These are phyloP conservation scores for Nicotiana rustica DNA, from an alignment of 305 asterid species.

Conservation along the genomic window DNA sequence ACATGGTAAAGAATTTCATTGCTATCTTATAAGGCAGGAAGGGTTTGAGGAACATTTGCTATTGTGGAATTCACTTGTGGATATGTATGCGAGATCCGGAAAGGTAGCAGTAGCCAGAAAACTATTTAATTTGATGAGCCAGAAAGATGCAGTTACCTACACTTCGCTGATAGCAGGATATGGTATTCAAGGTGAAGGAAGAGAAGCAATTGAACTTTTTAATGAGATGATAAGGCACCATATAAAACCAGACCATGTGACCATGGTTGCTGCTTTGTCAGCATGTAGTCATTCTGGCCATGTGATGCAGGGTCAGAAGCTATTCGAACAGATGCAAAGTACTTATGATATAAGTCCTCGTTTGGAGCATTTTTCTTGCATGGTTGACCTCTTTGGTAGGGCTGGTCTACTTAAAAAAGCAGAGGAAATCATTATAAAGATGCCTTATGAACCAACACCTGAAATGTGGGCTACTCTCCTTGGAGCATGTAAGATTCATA, in stretches of 20 bases:
- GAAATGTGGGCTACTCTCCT: constrained; percentile 89
- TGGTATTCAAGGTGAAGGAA: constrained; percentile 79
- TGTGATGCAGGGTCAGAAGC: constrained; percentile 62
- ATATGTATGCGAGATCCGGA: constrained; percentile 86
- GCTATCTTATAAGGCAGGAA: constrained; percentile 64
- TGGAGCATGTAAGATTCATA: constrained; percentile 78
- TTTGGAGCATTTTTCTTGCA: constrained; percentile 84
- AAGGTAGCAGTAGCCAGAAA: constrained; percentile 64
- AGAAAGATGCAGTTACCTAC: constrained; percentile 77
- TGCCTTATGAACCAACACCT: constrained; percentile 74
- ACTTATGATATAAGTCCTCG: constrained; percentile 59
- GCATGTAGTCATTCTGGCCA: constrained; percentile 96
- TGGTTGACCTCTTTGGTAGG: constrained; percentile 86
- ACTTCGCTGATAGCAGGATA: constrained; percentile 88
- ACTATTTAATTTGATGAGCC: constrained; percentile 66
- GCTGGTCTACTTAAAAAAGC: constrained; percentile 76
- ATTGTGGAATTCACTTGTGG: constrained; percentile 82
- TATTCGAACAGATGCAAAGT: constrained; percentile 67
- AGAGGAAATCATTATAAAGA: constrained; percentile 55
- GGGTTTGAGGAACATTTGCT: constrained; percentile 56
- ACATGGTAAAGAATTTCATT: constrained; percentile 84
- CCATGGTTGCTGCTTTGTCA: constrained; percentile 78
- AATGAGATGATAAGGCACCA: constrained; percentile 67
- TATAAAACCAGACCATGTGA: constrained; percentile 76
- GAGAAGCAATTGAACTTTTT: constrained; percentile 62